Conservation (phyloP, 495 filamentous ascomycete species). For the Bathelium albidoporum region DNA sequence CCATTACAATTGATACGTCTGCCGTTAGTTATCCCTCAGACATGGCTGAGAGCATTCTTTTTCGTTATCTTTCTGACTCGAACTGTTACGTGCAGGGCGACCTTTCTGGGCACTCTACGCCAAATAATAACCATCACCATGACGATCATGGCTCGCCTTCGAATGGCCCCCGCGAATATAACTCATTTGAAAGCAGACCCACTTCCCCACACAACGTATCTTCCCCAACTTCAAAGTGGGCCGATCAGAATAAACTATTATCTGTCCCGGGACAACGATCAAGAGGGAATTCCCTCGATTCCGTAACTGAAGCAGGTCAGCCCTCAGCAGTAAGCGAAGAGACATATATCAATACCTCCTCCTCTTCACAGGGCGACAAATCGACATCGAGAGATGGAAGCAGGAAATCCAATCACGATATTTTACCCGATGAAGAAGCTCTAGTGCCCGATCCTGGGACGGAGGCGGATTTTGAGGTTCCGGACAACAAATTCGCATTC, state of each 20-base stretch:
- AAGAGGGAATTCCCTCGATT: constrained; percentile 56
- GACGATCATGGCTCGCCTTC: constrained; percentile 31
- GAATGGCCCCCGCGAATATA: constrained; percentile 48
- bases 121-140: constrained; percentile 15
- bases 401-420: constrained; percentile 14
- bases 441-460: constrained; percentile 59
- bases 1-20: constrained; percentile 68
- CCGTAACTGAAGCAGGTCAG: constrained; percentile 38
- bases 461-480: constrained; percentile 60
- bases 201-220: constrained; percentile 85
- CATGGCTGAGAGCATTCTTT: constrained; percentile 21
- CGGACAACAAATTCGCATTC: constrained; percentile 73
- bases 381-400: constrained; percentile 20
- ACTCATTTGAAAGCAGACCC: constrained; percentile 71
- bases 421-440: constrained; percentile 46
- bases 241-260: constrained; percentile 49
- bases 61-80: constrained; percentile 20
- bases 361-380: constrained; percentile 32
- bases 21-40: constrained; percentile 43
- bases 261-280: constrained; percentile 52
- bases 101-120: constrained; percentile 14
- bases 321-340: constrained; percentile 42
- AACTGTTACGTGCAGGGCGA: constrained; percentile 26
- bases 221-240: constrained; percentile 46
- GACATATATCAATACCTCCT: constrained; percentile 26